These are phyloP conservation scores for Pharus latifolius DNA, from an alignment of 176 grass and related monocot species.

Conservation along the genomic window DNA sequence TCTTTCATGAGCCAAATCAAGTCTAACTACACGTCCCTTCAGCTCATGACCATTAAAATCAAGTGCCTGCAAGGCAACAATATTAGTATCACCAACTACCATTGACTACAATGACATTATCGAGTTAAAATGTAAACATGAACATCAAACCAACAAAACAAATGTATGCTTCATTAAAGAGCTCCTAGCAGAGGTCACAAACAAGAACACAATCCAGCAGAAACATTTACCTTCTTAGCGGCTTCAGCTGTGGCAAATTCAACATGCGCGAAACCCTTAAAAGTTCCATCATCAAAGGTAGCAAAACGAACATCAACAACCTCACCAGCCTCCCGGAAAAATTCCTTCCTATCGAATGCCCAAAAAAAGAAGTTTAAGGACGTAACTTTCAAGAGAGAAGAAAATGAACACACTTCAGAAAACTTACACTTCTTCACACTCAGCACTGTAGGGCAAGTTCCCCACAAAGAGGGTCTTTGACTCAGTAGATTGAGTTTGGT, in stretches of 20 bases:
- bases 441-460: constrained; percentile 38
- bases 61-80: constrained; percentile 33
- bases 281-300: constrained; percentile 28
- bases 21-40: constrained; percentile 41
- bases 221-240: constrained; percentile 47
- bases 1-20: constrained; percentile 49
- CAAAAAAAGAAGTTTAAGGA: not conserved
- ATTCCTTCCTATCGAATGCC: constrained; percentile 37
- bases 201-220: not conserved
- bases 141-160: not conserved
- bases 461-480: constrained; percentile 63
- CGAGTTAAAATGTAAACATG: not conserved
- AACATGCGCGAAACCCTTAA: constrained; percentile 66
- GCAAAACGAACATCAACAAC: constrained; percentile 46
- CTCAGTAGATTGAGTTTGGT: constrained; percentile 24
- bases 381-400: not conserved
- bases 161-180: not conserved
- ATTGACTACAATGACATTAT: not conserved
- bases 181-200: not conserved
- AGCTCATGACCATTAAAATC: constrained; percentile 40
- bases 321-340: constrained; percentile 52
- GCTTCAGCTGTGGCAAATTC: constrained; percentile 60
- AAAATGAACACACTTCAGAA: not conserved
- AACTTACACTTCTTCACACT: constrained; percentile 54
- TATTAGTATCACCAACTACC: not conserved